Percentiles rank a stretch among this genome's conserved stretches.
Conservation (phyloP, 1,284 basidiomycete genomes). For the Rhodotorula sp. region DNA sequence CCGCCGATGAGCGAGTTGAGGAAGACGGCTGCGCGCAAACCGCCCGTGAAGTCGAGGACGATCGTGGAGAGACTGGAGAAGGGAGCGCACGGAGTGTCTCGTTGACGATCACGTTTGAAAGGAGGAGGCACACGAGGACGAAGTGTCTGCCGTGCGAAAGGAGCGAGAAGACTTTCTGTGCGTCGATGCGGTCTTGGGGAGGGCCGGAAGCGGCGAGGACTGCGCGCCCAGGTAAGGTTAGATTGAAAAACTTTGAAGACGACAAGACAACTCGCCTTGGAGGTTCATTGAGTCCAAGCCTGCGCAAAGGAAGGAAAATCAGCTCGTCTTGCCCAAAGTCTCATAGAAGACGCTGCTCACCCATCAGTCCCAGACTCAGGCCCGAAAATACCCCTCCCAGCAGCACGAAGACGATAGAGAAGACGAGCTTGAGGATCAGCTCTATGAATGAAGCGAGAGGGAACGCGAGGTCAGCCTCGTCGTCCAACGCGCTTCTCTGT, state of each 20-base stretch:
- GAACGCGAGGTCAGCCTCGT: not conserved
- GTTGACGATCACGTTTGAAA: conserved; percentile 53
- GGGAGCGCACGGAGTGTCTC: conserved; percentile 39
- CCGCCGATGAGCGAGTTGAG: conserved; percentile 69
- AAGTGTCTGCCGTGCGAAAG: conserved; percentile 49
- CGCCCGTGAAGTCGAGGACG: no score
- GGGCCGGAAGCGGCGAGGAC: conserved; percentile 45
- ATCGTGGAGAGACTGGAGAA: not conserved
- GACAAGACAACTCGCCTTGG: conserved; percentile 41
- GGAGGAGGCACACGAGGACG: conserved; percentile 47
- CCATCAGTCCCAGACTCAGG: conserved; percentile 56
- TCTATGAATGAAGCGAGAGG: conserved; percentile 13
- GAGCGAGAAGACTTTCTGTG: conserved; percentile 48
- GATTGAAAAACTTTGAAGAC: not conserved
- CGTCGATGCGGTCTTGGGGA: conserved; percentile 42
- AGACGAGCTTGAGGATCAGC: conserved; percentile 24
- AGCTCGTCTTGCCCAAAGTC: not conserved
- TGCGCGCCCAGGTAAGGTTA: not conserved
- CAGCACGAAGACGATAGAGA: conserved; percentile 20
- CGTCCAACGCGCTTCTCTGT: not conserved
- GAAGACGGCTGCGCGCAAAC: conserved; percentile 66
- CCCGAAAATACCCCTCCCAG: conserved; percentile 53
- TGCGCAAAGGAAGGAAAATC: not conserved
- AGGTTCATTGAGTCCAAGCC: conserved; percentile 83
- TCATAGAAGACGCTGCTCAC: conserved; percentile 20